Evolutionary conservation across 805 yeast species (phyloP).

Genomic region (Teunomyces cretensis): DNA sequence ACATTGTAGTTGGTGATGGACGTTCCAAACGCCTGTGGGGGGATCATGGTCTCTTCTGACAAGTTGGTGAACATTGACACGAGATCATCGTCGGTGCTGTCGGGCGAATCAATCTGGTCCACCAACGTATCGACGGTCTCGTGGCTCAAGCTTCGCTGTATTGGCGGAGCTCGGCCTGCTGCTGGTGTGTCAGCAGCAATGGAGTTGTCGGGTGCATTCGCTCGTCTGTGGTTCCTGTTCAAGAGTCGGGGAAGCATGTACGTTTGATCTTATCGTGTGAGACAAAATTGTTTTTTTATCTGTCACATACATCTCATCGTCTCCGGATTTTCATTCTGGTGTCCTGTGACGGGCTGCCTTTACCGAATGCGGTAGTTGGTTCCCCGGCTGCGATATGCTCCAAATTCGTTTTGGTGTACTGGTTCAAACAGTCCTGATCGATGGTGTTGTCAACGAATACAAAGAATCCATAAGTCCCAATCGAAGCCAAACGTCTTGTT

Average conservation of each 20-base stretch:
- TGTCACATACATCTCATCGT: neutral
- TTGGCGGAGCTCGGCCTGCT: neutral
- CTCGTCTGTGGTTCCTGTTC: neutral
- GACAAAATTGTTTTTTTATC: neutral
- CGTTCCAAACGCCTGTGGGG: slow-evolving; percentile 15
- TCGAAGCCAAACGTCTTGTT: too few relatives aligned
- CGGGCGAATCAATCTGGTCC: neutral
- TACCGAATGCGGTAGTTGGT: too few relatives aligned
- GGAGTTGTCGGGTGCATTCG: neutral
- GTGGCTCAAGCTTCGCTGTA: neutral
- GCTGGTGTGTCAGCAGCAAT: neutral
- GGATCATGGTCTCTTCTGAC: slow-evolving; percentile 21
- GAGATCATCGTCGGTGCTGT: slow-evolving; percentile 4
- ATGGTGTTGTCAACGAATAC: too few relatives aligned
- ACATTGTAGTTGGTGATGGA: slow-evolving; percentile 10
- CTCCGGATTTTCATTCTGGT: neutral
- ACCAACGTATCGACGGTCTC: slow-evolving; percentile 2
- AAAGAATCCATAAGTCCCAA: too few relatives aligned
- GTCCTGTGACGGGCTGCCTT: too few relatives aligned
- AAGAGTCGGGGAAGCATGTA: slow-evolving; percentile 1
- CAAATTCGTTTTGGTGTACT: too few relatives aligned
- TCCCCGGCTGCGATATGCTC: too few relatives aligned
- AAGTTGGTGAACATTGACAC: slow-evolving; percentile 6
- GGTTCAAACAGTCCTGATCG: too few relatives aligned
- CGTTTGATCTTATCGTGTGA: neutral